Conservation (phyloP, 2,329 filamentous ascomycete genomes). For the Lasiodiplodia theobromae region DNA sequence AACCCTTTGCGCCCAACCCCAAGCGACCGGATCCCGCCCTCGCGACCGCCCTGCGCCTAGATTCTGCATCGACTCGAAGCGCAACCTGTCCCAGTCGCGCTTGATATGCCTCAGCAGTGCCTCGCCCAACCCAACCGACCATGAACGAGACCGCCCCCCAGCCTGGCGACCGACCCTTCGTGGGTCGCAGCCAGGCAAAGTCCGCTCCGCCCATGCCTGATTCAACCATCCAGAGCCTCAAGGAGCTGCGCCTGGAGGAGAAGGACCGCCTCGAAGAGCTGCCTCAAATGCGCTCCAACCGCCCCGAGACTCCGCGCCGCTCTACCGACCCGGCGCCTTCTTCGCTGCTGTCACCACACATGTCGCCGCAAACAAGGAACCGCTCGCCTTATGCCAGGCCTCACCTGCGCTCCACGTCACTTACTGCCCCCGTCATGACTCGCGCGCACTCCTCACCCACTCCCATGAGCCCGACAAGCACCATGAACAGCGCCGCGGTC, state of each 20-base stretch:
- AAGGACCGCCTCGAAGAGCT: constrained; percentile 25
- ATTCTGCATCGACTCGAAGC: constrained; percentile 8
- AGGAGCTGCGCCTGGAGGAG: constrained; percentile 20
- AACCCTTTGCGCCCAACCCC: neutral
- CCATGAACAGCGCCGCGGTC: constrained; percentile 45
- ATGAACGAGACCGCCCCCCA: constrained; percentile 13
- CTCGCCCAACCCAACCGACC: constrained; percentile 7
- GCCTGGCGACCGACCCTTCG: constrained; percentile 10
- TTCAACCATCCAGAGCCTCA: constrained; percentile 21
- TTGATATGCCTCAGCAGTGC: constrained; percentile 26
- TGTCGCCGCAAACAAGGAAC: constrained; percentile 49
- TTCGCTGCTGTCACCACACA: constrained; percentile 38
- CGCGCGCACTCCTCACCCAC: constrained; percentile 57
- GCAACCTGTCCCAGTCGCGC: constrained; percentile 26
- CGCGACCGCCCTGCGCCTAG: constrained; percentile 19
- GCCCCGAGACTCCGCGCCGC: constrained; percentile 46
- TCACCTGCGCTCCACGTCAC: constrained; percentile 56
- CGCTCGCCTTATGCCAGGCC: constrained; percentile 56
- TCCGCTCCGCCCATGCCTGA: constrained; percentile 19
- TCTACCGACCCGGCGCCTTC: constrained; percentile 49
- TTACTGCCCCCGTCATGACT: constrained; percentile 55
- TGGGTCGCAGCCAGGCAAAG: constrained; percentile 14
- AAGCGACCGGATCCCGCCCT: constrained; percentile 6
- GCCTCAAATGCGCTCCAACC: constrained; percentile 28
- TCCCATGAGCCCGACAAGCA: constrained; percentile 44